Evolutionary conservation across 129 eudicot species (phyloP), one percentile per base, ranked within the genome.

Genomic region (Pulicaria dysenterica): DNA sequence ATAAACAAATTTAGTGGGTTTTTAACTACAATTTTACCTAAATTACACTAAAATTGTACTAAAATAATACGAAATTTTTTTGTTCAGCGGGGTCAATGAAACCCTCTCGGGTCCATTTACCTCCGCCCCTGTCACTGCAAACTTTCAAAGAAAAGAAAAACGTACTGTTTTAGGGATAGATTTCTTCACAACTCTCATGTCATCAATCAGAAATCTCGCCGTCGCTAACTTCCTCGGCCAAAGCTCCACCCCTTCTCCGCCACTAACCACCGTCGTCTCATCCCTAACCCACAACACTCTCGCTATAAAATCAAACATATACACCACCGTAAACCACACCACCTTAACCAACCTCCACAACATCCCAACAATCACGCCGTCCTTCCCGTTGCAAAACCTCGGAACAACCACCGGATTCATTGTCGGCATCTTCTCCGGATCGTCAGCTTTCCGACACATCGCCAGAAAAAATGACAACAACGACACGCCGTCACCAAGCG

Each of bases 201-300:
- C 98, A 6, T 89, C 89, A 8, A 89, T 67, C 49, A 67, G 40
- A 72, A 92, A 92, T 69, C 73, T 83, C 6, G 92, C 87, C 6
- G 96, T 86, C 6, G 73, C 96, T 79, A 92, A 43, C 34, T 75
- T 81, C 85, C 97, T 72, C 4, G 92, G 97, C 95, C 97, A 88
- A 3, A 88, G 91, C 87, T 92, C 98, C 77, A 92, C 96, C 59
- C 98, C 96, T 37, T 80, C 85, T 15, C 96, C 98, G 40, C 98
- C 96, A 58, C 87, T 84, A 44, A 92, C 54, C 65, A 73, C 86
- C 49, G 84, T 92, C n/a, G 5, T 80, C 81, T 78, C 66, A 66
- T 92, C 98, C 56, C 61, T 77, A 64, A 74, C 76, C 88, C 90
- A 88, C 73, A 87, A 34, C 16, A 58, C 67, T 68, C 91, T 89